Base-by-base conservation (phyloP, 805 yeast species). In the Cyberlindnera nakhonratchasimensis region DNA sequence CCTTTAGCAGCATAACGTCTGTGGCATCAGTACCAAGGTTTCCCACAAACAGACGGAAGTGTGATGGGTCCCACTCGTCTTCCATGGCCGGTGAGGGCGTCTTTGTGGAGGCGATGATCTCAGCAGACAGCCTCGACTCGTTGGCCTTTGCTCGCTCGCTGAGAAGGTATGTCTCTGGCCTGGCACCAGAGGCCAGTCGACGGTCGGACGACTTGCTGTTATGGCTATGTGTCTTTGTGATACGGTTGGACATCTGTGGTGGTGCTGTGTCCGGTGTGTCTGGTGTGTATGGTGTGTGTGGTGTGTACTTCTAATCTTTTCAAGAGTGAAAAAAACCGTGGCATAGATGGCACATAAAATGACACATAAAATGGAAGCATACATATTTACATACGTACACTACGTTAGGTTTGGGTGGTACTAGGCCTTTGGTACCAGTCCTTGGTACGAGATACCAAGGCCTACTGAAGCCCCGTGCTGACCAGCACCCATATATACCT, bases 1-100 rank as follows among this genome's bases (percentile, higher is more conserved):
- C 79, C 18, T 65, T 58, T n/a, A 62, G 52, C n/a, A 85, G 64
- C 34, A 75, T 51, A 16, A 70, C 75, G 44, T 80, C 86, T 19
- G 70, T 74, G 3, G 78, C 90, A 52, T 83, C 90, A 4, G 71
- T 67, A 0, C 87, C 86, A 24, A 85, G 60, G 52, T 85, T 83
- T 0, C 93, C 95, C 7, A 85, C 86, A 62, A 85, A 85, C 17
- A 85, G 63, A 23, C 87, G 64, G 62, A 80, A 85, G 50, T 83
- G 88, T 14, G 68, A 63, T 1, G 89, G 86, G 53, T 83, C 75
- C 88, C 88, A 83, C 32, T 76, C 83, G 5, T 68, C 60, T 17
- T 75, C 21, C 25, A 11, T 4, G 25, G 34, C 30, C 13, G 40
- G 29, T n/a, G 43, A 13, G 20, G 41, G 14, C 13, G 42, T 9